Conservation (phyloP, 108 stramenopile species). For the Nannochloropsis gaditana region DNA sequence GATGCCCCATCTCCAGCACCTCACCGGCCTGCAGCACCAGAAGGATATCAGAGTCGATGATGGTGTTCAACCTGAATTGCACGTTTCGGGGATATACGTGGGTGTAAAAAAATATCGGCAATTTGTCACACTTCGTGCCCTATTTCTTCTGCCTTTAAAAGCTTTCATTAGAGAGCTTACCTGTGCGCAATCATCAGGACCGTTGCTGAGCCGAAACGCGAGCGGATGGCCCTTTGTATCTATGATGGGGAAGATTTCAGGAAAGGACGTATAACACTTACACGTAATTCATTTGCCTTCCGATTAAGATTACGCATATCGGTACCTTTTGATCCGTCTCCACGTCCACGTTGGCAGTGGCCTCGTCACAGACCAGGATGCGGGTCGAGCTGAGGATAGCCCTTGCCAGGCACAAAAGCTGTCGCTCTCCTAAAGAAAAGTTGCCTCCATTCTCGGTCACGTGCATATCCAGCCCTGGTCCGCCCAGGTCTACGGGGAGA, state of each 20-base stretch:
- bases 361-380: constrained; percentile 52
- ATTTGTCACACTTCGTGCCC: background rate
- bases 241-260: background rate
- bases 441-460: constrained; percentile 45
- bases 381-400: constrained; percentile 33
- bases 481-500: background rate
- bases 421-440: constrained; percentile 50
- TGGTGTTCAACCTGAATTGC: constrained; percentile 89
- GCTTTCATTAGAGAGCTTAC: background rate
- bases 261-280: background rate
- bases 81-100: background rate
- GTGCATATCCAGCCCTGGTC: background rate
- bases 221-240: background rate
- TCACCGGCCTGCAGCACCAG: constrained; percentile 85
- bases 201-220: background rate
- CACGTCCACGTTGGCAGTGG: constrained; percentile 46
- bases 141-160: background rate
- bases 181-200: constrained; percentile 15
- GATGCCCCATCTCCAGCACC: constrained; percentile 75
- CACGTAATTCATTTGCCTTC: no score
- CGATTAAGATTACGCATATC: background rate
- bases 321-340: constrained; percentile 24
- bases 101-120: background rate
- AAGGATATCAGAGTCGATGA: constrained; percentile 81
- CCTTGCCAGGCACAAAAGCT: constrained; percentile 53